Evolutionary conservation across 441 rosid species (phyloP), one percentile per base, ranked within the genome.

Genomic region (Breynia disticha): DNA sequence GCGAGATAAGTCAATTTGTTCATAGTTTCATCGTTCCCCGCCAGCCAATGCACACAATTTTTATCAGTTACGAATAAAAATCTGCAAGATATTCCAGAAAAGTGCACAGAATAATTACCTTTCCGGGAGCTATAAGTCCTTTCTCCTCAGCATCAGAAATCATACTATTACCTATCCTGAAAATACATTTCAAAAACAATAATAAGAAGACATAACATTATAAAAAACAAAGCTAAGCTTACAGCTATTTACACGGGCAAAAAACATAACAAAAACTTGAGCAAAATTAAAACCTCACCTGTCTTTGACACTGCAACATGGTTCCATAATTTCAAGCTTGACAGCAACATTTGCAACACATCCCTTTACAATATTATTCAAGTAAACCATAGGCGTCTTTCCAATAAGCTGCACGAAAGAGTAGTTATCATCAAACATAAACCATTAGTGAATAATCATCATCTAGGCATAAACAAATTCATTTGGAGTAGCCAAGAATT

Each of bases 301-400:
- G 80, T 91, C 97, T 66, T 91, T 91, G 58, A 91, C 98, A 73
- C 97, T 91, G 78, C 89, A 88, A 55, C 98, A 91, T 41, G 97
- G 97, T 63, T 91, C 97, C 97, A 88, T 91, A 58, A 81, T 88
- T 75, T 91, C 98, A 70, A 91, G 97, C 77, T 91, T 91, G 67
- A 89, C 98, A 60, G 95, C 98, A 68, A 91, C 73, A 69, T 77
- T 86, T 42, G 95, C 94, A 28, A 76, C 84, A 71, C 78, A 79
- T 8, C 90, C 98, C 62, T 86, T 91, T 20, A 78, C 84, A 55
- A 91, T 81, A 39, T 73, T 88, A 60, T 91, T 91, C 65, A 91
- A 80, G 77, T 81, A 87, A 56, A 91, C 96, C 98, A 91, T 91
- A 5, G 96, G 96, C 24, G 96, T 91, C 70, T 81, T 87, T 64